Evolutionary conservation across 2,329 filamentous ascomycete species (phyloP).

Genomic region (Penicillium griseofulvum): DNA sequence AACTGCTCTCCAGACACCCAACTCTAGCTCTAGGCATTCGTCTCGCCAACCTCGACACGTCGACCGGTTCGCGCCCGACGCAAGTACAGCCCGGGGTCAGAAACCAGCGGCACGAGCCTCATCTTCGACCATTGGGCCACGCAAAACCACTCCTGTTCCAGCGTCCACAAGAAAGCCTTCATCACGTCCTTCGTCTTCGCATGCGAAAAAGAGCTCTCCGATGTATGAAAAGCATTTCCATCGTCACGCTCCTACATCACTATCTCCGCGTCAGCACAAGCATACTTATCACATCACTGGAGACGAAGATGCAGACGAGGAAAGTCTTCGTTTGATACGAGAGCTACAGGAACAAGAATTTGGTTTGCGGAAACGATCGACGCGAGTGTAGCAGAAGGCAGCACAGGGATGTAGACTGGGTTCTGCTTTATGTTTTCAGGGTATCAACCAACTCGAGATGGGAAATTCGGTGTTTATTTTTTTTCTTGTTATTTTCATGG

Average conservation of each 20-base stretch:
- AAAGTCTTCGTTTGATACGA: constrained; percentile 45
- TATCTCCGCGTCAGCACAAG: constrained; percentile 31
- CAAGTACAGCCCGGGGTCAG: constrained; percentile 21
- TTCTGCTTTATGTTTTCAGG: constrained; percentile 17
- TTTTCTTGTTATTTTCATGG: constrained; percentile 4
- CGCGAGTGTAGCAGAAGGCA: constrained; percentile 14
- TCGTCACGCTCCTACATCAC: constrained; percentile 21
- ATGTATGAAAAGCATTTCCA: constrained; percentile 39
- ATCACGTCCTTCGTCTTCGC: constrained; percentile 40
- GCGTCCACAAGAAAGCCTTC: constrained; percentile 31
- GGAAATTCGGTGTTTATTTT: constrained; percentile 18
- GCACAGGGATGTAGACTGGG: constrained; percentile 2
- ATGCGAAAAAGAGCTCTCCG: constrained; percentile 40
- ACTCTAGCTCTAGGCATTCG: constrained; percentile 44
- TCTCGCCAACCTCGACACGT: constrained; percentile 45
- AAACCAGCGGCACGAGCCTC: constrained; percentile 25
- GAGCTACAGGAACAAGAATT: constrained; percentile 48
- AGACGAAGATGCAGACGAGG: constrained; percentile 39
- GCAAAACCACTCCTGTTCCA: constrained; percentile 30
- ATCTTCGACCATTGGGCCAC: constrained; percentile 15
- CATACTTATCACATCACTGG: constrained; percentile 27
- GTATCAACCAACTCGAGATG: constrained; percentile 16
- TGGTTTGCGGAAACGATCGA: constrained; percentile 39
- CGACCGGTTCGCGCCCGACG: constrained; percentile 41
- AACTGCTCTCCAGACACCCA: constrained; percentile 36